Percentiles rank a stretch among this genome's conserved stretches.
Conservation (phyloP, 2,329 filamentous ascomycete genomes). For the Zalaria sp. region DNA sequence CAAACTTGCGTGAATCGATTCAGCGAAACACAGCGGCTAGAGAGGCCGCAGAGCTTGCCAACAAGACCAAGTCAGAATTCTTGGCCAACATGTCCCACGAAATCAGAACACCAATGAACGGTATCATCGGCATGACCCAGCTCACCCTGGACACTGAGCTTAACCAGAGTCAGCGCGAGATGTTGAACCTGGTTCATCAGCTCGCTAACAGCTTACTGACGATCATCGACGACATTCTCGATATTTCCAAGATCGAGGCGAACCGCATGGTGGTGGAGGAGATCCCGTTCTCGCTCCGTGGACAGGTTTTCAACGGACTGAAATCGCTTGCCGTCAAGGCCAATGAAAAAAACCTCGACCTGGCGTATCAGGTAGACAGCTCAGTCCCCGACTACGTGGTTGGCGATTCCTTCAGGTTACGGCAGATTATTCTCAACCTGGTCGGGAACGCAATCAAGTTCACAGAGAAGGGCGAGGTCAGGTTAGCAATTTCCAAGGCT, state of each 20-base stretch:
- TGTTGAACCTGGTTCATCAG: conserved; percentile 97
- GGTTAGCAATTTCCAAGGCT: conserved; percentile 72
- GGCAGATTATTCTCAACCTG: conserved; percentile 92
- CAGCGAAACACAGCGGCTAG: conserved; percentile 91
- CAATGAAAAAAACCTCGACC: conserved; percentile 84
- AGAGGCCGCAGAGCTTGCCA: conserved; percentile 89
- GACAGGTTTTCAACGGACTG: conserved; percentile 91
- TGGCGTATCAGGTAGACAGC: conserved; percentile 87
- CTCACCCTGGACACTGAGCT: conserved; percentile 87
- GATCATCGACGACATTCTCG: conserved; percentile 74
- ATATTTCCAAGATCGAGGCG: conserved; percentile 71
- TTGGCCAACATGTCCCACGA: conserved; percentile 98
- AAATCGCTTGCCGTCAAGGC: conserved; percentile 96
- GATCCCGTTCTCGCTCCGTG: conserved; percentile 86
- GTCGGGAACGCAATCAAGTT: conserved; percentile 99
- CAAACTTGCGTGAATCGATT: conserved; percentile 87
- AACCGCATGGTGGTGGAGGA: conserved; percentile 97
- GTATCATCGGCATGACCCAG: conserved; percentile 96
- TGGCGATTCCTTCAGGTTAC: conserved; percentile 88
- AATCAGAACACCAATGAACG: conserved; percentile 94
- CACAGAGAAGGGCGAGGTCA: conserved; percentile 91
- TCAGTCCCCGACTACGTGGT: conserved; percentile 90
- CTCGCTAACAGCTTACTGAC: conserved; percentile 90
- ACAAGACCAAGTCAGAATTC: conserved; percentile 97
- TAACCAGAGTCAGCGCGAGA: conserved; percentile 89